Percentiles rank a stretch among this genome's conserved stretches.
Conservation (phyloP, 441 rosid genomes). For the Pelargonium citronellum region DNA sequence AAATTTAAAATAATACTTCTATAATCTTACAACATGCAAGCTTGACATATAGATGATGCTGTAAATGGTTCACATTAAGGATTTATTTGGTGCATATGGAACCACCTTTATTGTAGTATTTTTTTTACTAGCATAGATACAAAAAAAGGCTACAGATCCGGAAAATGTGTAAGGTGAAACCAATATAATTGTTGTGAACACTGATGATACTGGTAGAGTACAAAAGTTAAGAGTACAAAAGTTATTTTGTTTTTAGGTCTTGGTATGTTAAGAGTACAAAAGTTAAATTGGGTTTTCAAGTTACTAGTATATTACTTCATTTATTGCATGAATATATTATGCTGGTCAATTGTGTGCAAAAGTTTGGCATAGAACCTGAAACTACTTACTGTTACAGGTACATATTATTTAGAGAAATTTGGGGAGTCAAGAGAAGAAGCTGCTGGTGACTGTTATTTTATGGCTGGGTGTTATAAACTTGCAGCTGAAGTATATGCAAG, state of each 20-base stretch:
- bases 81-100: background rate
- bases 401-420: constrained; percentile 34
- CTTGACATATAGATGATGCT: background rate
- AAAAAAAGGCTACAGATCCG: background rate
- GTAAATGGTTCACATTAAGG: background rate
- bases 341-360: background rate
- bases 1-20: too few species aligned
- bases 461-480: constrained; percentile 28
- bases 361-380: background rate
- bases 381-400: constrained; percentile 27
- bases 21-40: background rate
- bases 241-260: too few species aligned
- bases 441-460: constrained; percentile 44
- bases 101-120: background rate
- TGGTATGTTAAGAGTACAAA: background rate
- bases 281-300: too few species aligned
- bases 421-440: constrained; percentile 29
- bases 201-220: background rate
- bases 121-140: background rate
- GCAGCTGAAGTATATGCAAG: constrained; percentile 47
- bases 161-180: background rate
- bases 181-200: background rate
- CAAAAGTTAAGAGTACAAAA: too few species aligned
- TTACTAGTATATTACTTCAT: background rate
- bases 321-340: background rate